Evolutionary conservation across 495 filamentous ascomycete species (phyloP), one percentile per base, ranked within the genome.

Genomic region (Aspergillus avenaceus): DNA sequence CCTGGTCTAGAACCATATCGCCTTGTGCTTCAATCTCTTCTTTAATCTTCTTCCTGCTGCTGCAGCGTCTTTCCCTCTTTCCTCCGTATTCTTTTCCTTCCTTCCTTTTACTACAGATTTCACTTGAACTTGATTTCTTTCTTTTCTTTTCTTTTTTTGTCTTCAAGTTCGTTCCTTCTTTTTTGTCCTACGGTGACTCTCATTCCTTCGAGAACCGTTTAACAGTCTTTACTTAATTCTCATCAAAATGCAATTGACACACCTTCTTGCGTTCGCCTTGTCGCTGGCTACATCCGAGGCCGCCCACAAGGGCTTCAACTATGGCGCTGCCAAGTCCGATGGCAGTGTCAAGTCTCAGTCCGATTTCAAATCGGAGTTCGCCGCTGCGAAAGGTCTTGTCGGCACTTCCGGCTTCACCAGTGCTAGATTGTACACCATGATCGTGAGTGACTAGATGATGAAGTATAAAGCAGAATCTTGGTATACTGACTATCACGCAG

Each of bases 271-370:
- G 26, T 63, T 79, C 19, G 73, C 76, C 37, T 61, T 77, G 51
- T 64, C 70, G 31, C 51, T 77, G 37, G 62, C 69, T n/a, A 50
- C 69, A 43, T 54, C 74, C 24, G 61, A 74, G 49, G 76, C 78
- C 45, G 77, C 70, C 52, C 74, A 65, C 57, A 75, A 85, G 56
- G 91, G 91, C 53, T 95, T 95, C 80, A 95, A 93, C 78, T 88
- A 91, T 59, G 90, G 87, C 59, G 66, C 80, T 22, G 80, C 76
- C 58, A 69, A 77, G 67, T 77, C 67, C 26, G 82, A 86, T 59
- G 81, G 84, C 50, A 75, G 75, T 45, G 60, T 74, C 64, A 88
- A 86, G 62, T 47, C 56, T 27, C 79, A 87, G 65, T 61, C 76
- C 18, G 82, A 91, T 63, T 95, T 82, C 71, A 73, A 86, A 64